Percentiles rank a stretch among this genome's conserved stretches.
Evolutionary conservation across 805 yeast species (phyloP).

Genomic region (Osmozyma mogii): DNA sequence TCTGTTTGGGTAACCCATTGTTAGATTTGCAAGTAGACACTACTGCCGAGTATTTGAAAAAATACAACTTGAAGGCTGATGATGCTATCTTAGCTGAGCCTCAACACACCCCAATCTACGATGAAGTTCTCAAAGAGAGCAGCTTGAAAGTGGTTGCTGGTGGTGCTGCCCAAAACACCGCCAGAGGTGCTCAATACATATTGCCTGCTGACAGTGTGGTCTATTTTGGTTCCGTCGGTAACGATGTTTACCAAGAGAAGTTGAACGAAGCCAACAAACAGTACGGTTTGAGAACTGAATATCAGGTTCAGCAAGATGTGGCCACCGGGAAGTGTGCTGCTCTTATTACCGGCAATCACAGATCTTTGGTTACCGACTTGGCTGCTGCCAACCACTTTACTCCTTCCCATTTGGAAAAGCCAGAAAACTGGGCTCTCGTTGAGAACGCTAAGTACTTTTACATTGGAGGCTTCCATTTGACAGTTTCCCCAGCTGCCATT

Average conservation of each 20-base stretch:
- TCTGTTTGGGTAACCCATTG: conserved; percentile 89
- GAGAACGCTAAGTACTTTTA: conserved; percentile 76
- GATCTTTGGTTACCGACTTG: conserved; percentile 92
- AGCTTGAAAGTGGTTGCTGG: conserved; percentile 81
- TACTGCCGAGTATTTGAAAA: conserved; percentile 57
- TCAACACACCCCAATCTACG: conserved; percentile 78
- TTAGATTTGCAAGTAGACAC: conserved; percentile 81
- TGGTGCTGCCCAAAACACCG: conserved; percentile 99
- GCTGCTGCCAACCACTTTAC: conserved; percentile 98
- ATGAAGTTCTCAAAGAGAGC: conserved; percentile 58
- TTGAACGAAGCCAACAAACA: conserved; percentile 73
- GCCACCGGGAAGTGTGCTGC: conserved; percentile 99
- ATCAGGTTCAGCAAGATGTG: conserved; percentile 66
- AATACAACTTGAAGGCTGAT: conserved; percentile 79
- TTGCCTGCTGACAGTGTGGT: conserved; percentile 76
- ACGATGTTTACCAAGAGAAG: conserved; percentile 78
- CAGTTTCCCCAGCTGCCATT: conserved; percentile 95
- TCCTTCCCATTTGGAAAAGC: conserved; percentile 75
- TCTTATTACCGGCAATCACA: conserved; percentile 74
- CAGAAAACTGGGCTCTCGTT: conserved; percentile 84
- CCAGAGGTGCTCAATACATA: conserved; percentile 95
- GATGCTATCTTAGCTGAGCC: conserved; percentile 89
- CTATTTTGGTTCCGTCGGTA: conserved; percentile 95
- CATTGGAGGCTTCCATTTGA: conserved; percentile 98
- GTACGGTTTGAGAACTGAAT: conserved; percentile 83